Evolutionary conservation across 257 asterid genomes (phyloP).

Genomic region (Datura wrightii): DNA sequence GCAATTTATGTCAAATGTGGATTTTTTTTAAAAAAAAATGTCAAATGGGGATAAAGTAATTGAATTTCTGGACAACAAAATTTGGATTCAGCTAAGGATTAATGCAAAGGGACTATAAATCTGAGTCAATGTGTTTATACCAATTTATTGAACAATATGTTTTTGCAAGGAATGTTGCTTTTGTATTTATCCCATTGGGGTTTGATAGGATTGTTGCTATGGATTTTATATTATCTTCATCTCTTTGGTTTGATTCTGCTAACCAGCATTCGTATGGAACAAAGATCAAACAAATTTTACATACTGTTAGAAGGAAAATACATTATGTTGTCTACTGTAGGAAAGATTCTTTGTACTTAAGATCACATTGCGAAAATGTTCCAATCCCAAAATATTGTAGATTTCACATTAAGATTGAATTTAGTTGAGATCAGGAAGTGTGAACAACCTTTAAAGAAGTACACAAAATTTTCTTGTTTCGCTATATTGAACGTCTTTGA

Average conservation of each 20-base stretch:
- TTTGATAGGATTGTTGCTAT: constrained; percentile 17
- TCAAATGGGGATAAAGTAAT: neutral
- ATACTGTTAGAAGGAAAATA: neutral
- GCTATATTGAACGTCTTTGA: neutral
- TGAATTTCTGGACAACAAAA: neutral
- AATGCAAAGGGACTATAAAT: constrained; percentile 8
- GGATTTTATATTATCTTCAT: neutral
- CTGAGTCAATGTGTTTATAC: neutral
- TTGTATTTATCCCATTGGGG: neutral
- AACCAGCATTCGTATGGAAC: neutral
- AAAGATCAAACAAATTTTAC: neutral
- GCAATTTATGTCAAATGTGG: neutral
- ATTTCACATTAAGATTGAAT: neutral
- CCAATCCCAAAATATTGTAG: neutral
- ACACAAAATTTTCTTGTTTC: too few relatives aligned
- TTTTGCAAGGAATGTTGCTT: constrained; percentile 1
- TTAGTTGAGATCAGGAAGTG: neutral
- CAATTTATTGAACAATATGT: neutral
- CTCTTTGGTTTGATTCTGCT: neutral
- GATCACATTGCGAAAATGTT: neutral
- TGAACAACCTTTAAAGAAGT: neutral
- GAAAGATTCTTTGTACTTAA: neutral
- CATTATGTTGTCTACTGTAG: neutral
- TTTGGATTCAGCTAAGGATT: neutral
- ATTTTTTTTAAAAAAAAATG: too few relatives aligned